These are phyloP conservation scores for Malus hybrid DNA, from an alignment of 331 rosid species.

Conservation along the genomic window DNA sequence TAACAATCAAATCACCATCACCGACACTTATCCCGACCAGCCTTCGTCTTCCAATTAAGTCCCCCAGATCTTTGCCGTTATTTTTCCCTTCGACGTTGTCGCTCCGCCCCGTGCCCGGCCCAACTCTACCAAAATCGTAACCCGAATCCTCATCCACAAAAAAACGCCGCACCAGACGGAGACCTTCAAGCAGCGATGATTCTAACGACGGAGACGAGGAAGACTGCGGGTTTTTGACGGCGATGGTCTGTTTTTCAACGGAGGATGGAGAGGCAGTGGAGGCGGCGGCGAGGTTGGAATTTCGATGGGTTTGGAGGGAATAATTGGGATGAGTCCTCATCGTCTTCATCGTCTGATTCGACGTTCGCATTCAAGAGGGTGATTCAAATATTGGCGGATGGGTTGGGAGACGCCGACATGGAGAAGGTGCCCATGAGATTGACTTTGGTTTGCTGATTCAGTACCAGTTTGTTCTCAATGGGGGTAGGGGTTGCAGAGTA, in stretches of 20 bases:
- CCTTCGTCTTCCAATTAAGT: slow-evolving; percentile 15
- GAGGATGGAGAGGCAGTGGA: slow-evolving; percentile 31
- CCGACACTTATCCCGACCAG: slow-evolving; percentile 32
- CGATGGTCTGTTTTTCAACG: slow-evolving; percentile 31
- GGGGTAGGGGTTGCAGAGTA: too few relatives aligned
- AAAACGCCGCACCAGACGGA: slow-evolving; percentile 60
- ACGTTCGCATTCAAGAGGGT: slow-evolving; percentile 74
- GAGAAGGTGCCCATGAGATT: slow-evolving; percentile 51
- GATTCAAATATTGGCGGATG: slow-evolving; percentile 37
- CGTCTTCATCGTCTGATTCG: slow-evolving; percentile 53
- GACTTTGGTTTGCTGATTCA: slow-evolving; percentile 38
- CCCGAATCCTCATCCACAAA: slow-evolving; percentile 44
- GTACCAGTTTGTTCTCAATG: slow-evolving; percentile 9
- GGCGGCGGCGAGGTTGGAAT: slow-evolving; percentile 69
- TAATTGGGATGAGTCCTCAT: slow-evolving; percentile 52
- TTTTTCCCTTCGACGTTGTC: slow-evolving; percentile 42
- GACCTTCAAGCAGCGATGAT: slow-evolving; percentile 29
- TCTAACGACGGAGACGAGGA: slow-evolving; percentile 28
- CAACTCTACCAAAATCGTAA: slow-evolving; percentile 13
- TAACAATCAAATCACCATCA: slow-evolving; percentile 15
- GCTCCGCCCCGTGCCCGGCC: slow-evolving; percentile 71
- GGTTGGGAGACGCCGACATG: slow-evolving; percentile 51
- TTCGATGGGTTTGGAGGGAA: slow-evolving; percentile 57
- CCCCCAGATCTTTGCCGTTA: slow-evolving; percentile 42
- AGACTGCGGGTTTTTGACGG: slow-evolving; percentile 20